Base-by-base conservation (phyloP, 345 rosid species). In the thale cress (Arabidopsis thaliana) region DNA sequence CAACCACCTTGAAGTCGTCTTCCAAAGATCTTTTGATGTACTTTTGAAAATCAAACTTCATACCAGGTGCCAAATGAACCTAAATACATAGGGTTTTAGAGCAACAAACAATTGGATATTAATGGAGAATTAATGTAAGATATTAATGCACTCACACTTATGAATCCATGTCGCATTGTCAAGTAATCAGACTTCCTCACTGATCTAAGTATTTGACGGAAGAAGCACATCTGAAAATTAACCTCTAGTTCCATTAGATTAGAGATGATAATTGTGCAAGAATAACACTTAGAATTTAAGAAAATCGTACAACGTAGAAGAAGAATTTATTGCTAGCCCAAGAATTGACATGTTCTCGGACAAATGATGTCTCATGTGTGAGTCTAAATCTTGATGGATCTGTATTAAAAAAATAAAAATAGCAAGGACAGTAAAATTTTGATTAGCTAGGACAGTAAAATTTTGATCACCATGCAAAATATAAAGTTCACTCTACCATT, bases 1-100 rank as follows among this genome's bases (percentile, higher is more conserved):
- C 98, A 6, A 91, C 91, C 30, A 87, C 88, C 82, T 93, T 93
- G 62, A 93, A 91, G 81, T 93, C 98, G 25, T 93, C 98, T 80
- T 93, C 96, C 13, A 93, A 75, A 30, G 97, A 89, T 72, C 88
- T 81, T 83, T 85, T 87, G 57, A 93, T 93, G 62, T 93, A 93
- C 60, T 93, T 89, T 68, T 87, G 98, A 57, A 93, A 93, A 81
- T 93, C 80, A 73, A 93, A 93, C 75, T 83, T 91, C 74, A 73
- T 87, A 51, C 92, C 87, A 10, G 96, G 88, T n/a, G 90, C 83
- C 73, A 91, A 79, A 85, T 93, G 98, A 67, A 91, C 98, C 98
- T 93, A 72, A 7, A 38, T 24, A 50, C 40, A 42, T 46, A 2
- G 41, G 22, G 3, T 36, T 16, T 34, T 25, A 2, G 2, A 37